These are phyloP conservation scores for Hygrophila difformis DNA, from an alignment of 257 asterid genomes.

Conservation along the genomic window DNA sequence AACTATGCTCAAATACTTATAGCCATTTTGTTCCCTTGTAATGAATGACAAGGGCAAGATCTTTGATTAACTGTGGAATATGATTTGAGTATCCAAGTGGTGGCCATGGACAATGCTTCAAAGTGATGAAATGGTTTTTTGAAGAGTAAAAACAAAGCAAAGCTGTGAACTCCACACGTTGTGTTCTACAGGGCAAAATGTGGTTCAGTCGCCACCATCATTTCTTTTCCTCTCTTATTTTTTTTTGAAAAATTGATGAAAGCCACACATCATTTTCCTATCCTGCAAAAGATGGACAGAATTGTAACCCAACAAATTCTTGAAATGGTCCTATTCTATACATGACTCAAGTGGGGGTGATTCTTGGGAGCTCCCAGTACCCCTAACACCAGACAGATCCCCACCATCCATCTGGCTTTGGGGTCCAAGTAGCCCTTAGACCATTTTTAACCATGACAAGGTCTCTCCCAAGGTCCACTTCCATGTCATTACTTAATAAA, in stretches of 20 bases:
- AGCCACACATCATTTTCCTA: background rate
- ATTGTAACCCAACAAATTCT: background rate
- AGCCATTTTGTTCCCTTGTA: background rate
- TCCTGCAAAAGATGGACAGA: background rate
- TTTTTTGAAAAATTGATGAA: no score
- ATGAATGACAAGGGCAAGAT: background rate
- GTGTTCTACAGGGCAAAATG: background rate
- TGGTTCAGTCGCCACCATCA: background rate
- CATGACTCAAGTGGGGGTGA: no score
- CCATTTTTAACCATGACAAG: no score
- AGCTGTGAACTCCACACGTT: background rate
- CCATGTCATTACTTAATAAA: no score
- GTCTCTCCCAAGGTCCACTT: no score
- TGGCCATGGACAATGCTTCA: slow-evolving; percentile 6
- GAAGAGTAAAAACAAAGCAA: slow-evolving; percentile 20
- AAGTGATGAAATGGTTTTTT: slow-evolving; percentile 16
- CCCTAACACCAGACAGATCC: no score
- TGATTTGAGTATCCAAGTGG: slow-evolving; percentile 8
- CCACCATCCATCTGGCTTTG: no score
- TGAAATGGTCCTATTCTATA: no score
- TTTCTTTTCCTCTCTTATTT: background rate
- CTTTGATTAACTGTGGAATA: slow-evolving; percentile 2
- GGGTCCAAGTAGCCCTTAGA: no score
- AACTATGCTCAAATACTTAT: no score
- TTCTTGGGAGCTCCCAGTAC: no score